Conservation (phyloP, 2,329 filamentous ascomycete species). For the Xylaria sp. region DNA sequence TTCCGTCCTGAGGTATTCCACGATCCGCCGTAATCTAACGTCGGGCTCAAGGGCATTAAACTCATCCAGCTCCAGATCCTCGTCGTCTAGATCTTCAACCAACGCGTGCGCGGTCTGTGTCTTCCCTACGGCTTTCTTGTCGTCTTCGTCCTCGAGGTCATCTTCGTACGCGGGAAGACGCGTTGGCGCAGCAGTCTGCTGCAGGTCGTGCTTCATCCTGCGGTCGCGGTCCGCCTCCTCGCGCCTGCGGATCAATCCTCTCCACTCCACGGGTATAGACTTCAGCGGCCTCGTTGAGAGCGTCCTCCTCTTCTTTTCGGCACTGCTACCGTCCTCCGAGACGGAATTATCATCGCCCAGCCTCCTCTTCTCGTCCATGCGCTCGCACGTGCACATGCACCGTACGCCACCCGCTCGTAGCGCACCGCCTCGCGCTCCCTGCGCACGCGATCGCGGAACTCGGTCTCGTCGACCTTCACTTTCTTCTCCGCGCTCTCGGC, state of each 20-base stretch:
- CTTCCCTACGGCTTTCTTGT: constrained; percentile 70
- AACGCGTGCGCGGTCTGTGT: constrained; percentile 59
- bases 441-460: constrained; percentile 75
- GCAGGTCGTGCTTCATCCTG: constrained; percentile 68
- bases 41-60: constrained; percentile 73
- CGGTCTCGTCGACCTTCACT: constrained; percentile 67
- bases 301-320: constrained; percentile 44
- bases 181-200: constrained; percentile 66
- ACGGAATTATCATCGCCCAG: constrained; percentile 24
- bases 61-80: constrained; percentile 79
- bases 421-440: constrained; percentile 72
- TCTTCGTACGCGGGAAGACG: constrained; percentile 71
- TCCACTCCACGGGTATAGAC: constrained; percentile 78
- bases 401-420: constrained; percentile 71
- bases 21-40: constrained; percentile 70
- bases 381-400: constrained; percentile 85
- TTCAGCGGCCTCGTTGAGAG: constrained; percentile 60
- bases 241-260: constrained; percentile 72
- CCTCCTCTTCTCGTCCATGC: constrained; percentile 66
- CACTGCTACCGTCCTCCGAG: constrained; percentile 23
- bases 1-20: constrained; percentile 71
- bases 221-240: constrained; percentile 73
- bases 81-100: constrained; percentile 74
- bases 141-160: constrained; percentile 72
- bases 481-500: constrained; percentile 64